phyloP scores from a whole-genome alignment of 2,329 filamentous ascomycete genomes.

The Ceratocystis eucalypticola region DNA sequence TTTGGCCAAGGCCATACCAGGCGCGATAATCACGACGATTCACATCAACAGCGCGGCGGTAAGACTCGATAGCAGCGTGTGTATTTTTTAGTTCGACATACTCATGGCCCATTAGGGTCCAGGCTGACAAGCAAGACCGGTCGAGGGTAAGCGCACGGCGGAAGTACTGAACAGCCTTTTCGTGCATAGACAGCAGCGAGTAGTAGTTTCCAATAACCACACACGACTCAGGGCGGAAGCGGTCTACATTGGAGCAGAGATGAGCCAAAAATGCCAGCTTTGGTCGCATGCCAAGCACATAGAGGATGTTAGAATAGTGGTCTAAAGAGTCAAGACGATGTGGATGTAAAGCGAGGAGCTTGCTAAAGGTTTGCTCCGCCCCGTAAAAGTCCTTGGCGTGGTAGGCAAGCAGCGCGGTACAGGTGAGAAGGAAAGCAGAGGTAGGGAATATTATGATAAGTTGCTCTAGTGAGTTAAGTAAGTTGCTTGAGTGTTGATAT shows the following conservation, averaged over 20 bases:
- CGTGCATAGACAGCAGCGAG: constrained; percentile 82
- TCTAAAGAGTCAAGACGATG: constrained; percentile 78
- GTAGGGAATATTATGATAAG: constrained; percentile 73
- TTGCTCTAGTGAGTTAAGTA: constrained; percentile 62
- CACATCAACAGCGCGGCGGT: constrained; percentile 85
- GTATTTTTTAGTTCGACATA: constrained; percentile 98
- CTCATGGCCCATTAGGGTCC: constrained; percentile 98
- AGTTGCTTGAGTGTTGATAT: constrained; percentile 66
- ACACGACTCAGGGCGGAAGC: constrained; percentile 91
- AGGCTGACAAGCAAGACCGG: constrained; percentile 79
- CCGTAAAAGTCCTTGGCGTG: constrained; percentile 71
- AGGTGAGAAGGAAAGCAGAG: constrained; percentile 81
- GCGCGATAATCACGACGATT: constrained; percentile 94
- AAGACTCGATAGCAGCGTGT: constrained; percentile 93
- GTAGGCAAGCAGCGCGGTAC: constrained; percentile 76
- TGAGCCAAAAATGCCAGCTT: constrained; percentile 89
- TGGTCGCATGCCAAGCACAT: constrained; percentile 75
- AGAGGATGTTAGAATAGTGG: constrained; percentile 94
- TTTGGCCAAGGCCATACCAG: constrained; percentile 94
- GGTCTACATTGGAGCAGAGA: constrained; percentile 79
- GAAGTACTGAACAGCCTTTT: constrained; percentile 97
- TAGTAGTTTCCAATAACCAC: constrained; percentile 98
- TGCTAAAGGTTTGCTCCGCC: constrained; percentile 56
- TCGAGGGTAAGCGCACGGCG: constrained; percentile 82
- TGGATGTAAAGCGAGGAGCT: constrained; percentile 61